Conservation (phyloP, 176 grass and related monocot genomes). For the Phoenix dactylifera region DNA sequence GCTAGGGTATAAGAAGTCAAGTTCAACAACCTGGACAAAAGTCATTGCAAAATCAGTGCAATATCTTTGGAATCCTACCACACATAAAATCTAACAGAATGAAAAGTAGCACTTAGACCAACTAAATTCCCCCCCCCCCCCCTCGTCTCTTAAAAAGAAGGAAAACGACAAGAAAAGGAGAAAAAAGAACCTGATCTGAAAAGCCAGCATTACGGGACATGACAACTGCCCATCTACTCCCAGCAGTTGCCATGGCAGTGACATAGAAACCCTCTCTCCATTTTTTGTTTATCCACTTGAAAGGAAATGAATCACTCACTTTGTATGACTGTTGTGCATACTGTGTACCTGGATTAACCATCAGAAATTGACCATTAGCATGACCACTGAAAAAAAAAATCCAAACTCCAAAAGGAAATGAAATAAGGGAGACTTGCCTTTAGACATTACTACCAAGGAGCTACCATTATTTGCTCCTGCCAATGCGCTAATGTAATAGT, state of each 20-base stretch:
- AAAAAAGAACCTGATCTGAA: constrained; percentile 60
- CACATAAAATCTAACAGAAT: too few relatives aligned
- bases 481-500: constrained; percentile 8
- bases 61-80: too few relatives aligned
- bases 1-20: constrained; percentile 96
- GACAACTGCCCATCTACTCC: constrained; percentile 88
- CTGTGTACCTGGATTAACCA: constrained; percentile 40
- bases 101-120: too few relatives aligned
- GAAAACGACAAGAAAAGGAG: not conserved
- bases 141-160: too few relatives aligned
- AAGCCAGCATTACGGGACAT: constrained; percentile 96
- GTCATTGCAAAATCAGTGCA: not conserved
- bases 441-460: constrained; percentile 8
- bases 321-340: constrained; percentile 97
- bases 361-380: too few relatives aligned
- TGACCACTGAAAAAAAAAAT: too few relatives aligned
- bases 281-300: constrained; percentile 99
- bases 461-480: constrained; percentile 2
- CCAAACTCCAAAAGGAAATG: too few relatives aligned
- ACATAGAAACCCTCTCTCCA: constrained; percentile 95
- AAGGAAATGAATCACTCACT: constrained; percentile 91
- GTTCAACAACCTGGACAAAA: constrained; percentile 73
- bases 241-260: constrained; percentile 94
- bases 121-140: too few relatives aligned
- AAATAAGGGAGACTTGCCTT: not conserved